These are phyloP conservation scores for Citrullus amarus DNA, from an alignment of 306 rosid genomes.

Conservation along the genomic window DNA sequence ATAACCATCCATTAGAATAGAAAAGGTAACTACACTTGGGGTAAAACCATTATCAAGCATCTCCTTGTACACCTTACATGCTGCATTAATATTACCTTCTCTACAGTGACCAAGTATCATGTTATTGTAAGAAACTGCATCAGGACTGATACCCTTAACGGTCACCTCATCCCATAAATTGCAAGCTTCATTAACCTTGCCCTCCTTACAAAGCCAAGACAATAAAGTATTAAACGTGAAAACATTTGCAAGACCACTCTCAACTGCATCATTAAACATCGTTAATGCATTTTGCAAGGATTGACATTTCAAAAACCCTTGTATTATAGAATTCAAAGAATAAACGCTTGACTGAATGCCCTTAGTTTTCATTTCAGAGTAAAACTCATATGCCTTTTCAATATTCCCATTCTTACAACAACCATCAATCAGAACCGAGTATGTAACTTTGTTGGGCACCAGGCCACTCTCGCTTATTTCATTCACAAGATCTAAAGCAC, in stretches of 20 bases:
- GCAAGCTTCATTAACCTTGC: slow-evolving; percentile 46
- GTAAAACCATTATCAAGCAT: slow-evolving; percentile 43
- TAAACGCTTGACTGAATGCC: slow-evolving; percentile 32
- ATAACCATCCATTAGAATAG: slow-evolving; percentile 45
- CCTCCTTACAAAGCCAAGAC: slow-evolving; percentile 33
- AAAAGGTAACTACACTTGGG: slow-evolving; percentile 43
- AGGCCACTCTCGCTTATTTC: slow-evolving; percentile 32
- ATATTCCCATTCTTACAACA: slow-evolving; percentile 42
- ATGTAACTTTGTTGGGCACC: slow-evolving; percentile 32
- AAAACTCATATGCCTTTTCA: slow-evolving; percentile 54
- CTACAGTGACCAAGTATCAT: slow-evolving; percentile 55
- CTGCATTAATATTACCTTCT: slow-evolving; percentile 37
- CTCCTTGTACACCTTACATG: slow-evolving; percentile 27
- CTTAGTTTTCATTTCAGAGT: slow-evolving; percentile 39
- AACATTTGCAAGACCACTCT: slow-evolving; percentile 36
- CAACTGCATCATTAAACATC: slow-evolving; percentile 56
- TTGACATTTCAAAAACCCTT: slow-evolving; percentile 31
- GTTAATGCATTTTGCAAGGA: slow-evolving; percentile 32
- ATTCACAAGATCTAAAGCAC: slow-evolving; percentile 41
- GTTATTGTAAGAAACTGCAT: slow-evolving; percentile 46
- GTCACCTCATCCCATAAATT: slow-evolving; percentile 47
- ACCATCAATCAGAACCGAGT: slow-evolving; percentile 41
- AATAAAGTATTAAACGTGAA: slow-evolving; percentile 37
- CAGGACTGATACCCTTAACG: slow-evolving; percentile 34
- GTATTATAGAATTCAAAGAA: slow-evolving; percentile 31